Evolutionary conservation across 257 asterid genomes (phyloP), one percentile per base, ranked within the genome.

Genomic region (Thymus quinquecostatus): DNA sequence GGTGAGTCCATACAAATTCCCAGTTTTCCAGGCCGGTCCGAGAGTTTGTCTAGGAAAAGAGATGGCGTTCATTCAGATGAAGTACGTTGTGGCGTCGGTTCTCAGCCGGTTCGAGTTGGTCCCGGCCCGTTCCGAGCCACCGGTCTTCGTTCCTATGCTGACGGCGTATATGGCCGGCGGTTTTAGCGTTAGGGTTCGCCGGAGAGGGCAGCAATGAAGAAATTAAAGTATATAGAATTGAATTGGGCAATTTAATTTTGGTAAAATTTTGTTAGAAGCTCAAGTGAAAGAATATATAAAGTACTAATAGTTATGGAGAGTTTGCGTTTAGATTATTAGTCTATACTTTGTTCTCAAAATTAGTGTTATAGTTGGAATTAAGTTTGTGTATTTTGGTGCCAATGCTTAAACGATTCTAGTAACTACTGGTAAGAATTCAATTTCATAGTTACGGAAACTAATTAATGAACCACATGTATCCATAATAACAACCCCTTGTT

Each of bases 1-100:
- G 36, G 85, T 73, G 72, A 82, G 84, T 5, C 89, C 93, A 2
- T 89, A 78, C 73, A 83, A 83, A 82, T 92, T 83, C 43, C 89
- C 98, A 1, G 96, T 89, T 29, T 92, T 89, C 63, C 98, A 92
- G 61, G 98, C 92, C 10, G 98, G 96, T 36, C 94, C 93, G 6
- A 86, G 98, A 32, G 88, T 87, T 27, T 92, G 96, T 48, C 82
- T 92, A 0, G 96, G 98, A 33, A 92, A 92, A 12, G 96, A 92
- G 73, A 79, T 92, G 96, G 96, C 98, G 2, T 88, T 87, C 66
- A 70, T 82, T 14, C 96, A 92, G 61, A 92, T 92, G 98, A 92
- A 88, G 55, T 85, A 81, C 54, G 86, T 86, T 44, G 84, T 85
- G 78, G 88, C 89, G 8, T 75, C 96, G 10, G 80, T 88, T 21